Base-by-base conservation (phyloP, 2,329 filamentous ascomycete genomes). In the Pseudogymnoascus sp. region DNA sequence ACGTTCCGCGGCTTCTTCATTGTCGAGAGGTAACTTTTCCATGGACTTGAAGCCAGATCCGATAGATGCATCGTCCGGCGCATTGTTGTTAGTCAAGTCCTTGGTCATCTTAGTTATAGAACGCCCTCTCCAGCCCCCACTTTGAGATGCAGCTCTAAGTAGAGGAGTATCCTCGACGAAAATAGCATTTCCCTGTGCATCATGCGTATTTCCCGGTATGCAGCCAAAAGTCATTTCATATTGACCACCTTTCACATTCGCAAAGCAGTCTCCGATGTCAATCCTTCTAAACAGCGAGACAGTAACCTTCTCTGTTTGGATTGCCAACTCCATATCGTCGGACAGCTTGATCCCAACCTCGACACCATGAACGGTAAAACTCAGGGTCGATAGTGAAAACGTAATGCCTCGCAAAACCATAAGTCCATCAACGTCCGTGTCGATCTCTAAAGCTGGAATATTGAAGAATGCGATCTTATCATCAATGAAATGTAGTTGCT, bases 241-340 rank as follows among this genome's bases (percentile, higher is more conserved):
- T 65, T 79, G 72, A n/a, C 78, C 79, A 21, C 80, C 80, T 68
- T 84, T 84, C 59, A 83, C 69, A 68, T 82, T 83, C n/a, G 76
- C 79, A 68, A 78, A 83, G 9, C 82, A 79, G 65, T 84, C 79
- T 3, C 78, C 77, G 36, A 84, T 75, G n/a, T 79, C 75, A 36
- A 83, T 80, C 4, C 75, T 72, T 40, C 82, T 72, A 66, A 83
- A 81, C 0, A 84, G 71, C 1, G 72, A 72, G 18, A 83, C 76
- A 4, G 72, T 75, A 1, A 82, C 79, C 63, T 79, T 75, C 59
- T 83, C 80, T 2, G 75, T 76, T 64, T 79, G 78, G 53, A 83
- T 77, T 0, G 80, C 79, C 12, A 84, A 69, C 68, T 84, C 82
- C 63, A 83, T 79, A 59, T 83, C 81, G 46, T 81, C 77, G 5